Evolutionary conservation across 2,329 filamentous ascomycete species (phyloP), one percentile per base, ranked within the genome.

Genomic region (Fusarium burgessii): DNA sequence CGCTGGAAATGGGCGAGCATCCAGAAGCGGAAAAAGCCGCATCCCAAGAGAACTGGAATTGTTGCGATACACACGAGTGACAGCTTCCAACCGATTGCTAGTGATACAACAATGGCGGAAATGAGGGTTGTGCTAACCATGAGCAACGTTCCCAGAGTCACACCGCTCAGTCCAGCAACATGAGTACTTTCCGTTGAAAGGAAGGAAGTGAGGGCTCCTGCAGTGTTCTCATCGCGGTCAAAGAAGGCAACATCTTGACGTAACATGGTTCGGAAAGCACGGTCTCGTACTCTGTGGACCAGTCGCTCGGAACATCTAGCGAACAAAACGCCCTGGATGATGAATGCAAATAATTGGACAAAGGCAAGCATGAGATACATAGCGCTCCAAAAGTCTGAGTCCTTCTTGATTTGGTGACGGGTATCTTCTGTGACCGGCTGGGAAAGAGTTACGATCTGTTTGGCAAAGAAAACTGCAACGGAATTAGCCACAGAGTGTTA

Each of bases 221-320:
- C 91, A 10, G 92, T 94, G 79, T 98, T 97, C 79, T 96, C 92
- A 70, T 97, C 93, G 46, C 86, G 87, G 80, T 98, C 96, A 75
- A 98, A 99, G 80, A 95, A 98, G 32, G 90, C 85, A 63, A 98
- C 95, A 70, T 98, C 96, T 81, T 98, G 95, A 71, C 95, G 92
- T 55, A 98, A 89, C 84, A 98, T 94, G 27, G 91, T 87, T 35
- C 95, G 88, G 84, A 99, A 98, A 10, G 94, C 92, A 62, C 86
- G 86, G 79, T 96, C 90, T 74, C 96, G 90, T 3, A 95, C 93
- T 23, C 94, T 90, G 78, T 93, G 93, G 58, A 98, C 88, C 27
- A 98, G 87, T 42, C 90, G 88, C 82, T 97, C 93, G n/a, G 94
- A 96, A 82, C 93, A 95, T 76, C 90, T 90, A 20, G 94, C 95